These are phyloP conservation scores for Boletus coccyginus DNA, from an alignment of 768 basidiomycete genomes.

Conservation along the genomic window DNA sequence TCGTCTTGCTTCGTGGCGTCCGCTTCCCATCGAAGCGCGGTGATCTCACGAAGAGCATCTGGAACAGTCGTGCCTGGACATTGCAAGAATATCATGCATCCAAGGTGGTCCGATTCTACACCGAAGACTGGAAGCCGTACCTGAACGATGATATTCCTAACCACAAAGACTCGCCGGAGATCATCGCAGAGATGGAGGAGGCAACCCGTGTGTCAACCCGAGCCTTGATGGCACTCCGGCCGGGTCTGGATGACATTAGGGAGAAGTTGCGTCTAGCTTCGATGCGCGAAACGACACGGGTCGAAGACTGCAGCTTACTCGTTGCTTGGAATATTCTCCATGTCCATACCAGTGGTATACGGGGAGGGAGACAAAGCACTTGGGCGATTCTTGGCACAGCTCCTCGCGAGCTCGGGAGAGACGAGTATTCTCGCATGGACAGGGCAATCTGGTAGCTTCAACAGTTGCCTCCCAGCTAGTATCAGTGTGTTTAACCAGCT, in stretches of 20 bases:
- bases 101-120: neutral
- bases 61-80: neutral
- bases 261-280: neutral
- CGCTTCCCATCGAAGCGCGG: neutral
- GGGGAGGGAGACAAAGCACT: neutral
- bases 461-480: neutral
- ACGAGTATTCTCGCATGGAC: neutral
- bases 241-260: neutral
- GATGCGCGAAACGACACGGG: constrained; percentile 1
- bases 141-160: neutral
- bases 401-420: neutral
- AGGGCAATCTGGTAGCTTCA: neutral
- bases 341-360: neutral
- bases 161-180: neutral
- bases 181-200: neutral
- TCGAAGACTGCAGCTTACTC: neutral
- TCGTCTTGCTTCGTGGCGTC: neutral
- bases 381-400: neutral
- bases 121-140: neutral
- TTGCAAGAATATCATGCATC: neutral
- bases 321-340: neutral
- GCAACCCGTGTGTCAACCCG: neutral
- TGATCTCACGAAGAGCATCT: neutral
- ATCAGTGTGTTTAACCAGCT: neutral
- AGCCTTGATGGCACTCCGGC: neutral